Percentiles rank a stretch among this genome's conserved stretches.
Evolutionary conservation across 331 rosid genomes (phyloP).

Genomic region (Rosa hybrid): DNA sequence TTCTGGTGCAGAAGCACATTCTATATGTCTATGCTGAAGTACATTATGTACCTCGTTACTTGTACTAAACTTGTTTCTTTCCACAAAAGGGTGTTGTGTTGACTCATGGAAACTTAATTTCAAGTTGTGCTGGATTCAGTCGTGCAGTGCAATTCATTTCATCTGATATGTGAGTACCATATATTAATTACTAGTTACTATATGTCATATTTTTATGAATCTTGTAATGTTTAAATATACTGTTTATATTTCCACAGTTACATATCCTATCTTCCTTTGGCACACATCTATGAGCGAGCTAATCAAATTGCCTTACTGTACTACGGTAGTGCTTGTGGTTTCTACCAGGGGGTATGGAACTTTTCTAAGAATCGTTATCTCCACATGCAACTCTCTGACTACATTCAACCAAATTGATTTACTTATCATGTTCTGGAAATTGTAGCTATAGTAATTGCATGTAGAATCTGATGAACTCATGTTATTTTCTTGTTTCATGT

Average conservation of each 20-base stretch:
- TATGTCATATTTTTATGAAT: conserved; percentile 14
- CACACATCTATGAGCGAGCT: conserved; percentile 92
- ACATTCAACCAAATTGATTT: neutral
- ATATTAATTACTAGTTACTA: neutral
- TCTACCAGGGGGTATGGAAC: conserved; percentile 84
- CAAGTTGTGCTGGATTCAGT: conserved; percentile 77
- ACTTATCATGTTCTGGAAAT: neutral
- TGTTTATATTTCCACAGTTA: conserved; percentile 51
- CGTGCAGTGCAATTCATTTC: conserved; percentile 49
- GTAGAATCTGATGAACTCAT: neutral
- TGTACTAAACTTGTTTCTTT: neutral
- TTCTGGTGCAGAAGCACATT: neutral
- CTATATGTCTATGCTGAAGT: neutral
- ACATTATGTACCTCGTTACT: neutral
- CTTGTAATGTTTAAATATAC: neutral
- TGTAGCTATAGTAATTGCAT: neutral
- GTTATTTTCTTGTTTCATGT: neutral
- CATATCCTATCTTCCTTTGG: conserved; percentile 96
- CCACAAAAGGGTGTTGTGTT: conserved; percentile 35
- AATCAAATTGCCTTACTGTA: conserved; percentile 55
- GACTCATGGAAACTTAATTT: conserved; percentile 84
- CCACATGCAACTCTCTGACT: neutral
- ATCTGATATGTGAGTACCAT: conserved; percentile 73
- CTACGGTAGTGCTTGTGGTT: conserved; percentile 87
- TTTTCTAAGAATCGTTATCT: neutral